A percentile compares a stretch with the other conserved stretches of the same genome.
Evolutionary conservation across 257 asterid genomes (phyloP).

Genomic region (Rubia yunnanensis): DNA sequence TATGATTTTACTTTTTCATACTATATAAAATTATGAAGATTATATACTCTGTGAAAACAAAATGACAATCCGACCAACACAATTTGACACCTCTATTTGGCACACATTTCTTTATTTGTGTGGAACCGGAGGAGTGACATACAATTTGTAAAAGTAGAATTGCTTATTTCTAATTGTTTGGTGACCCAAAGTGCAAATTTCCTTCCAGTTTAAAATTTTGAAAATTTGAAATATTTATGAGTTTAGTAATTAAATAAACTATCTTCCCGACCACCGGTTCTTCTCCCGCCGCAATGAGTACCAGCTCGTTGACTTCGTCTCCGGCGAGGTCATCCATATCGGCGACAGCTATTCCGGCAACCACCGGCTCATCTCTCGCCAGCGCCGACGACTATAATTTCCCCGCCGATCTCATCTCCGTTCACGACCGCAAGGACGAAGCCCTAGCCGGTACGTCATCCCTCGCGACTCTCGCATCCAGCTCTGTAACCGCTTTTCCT

Average conservation of each 20-base stretch:
- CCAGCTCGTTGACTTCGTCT: conserved; percentile 31
- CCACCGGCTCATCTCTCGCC: conserved; percentile 19
- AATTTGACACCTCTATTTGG: too few species aligned
- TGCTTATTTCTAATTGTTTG: not conserved
- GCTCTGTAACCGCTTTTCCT: not conserved
- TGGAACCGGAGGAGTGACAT: not conserved
- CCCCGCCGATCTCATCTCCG: conserved; percentile 39
- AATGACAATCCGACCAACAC: too few species aligned
- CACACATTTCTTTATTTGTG: too few species aligned
- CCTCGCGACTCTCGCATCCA: not conserved
- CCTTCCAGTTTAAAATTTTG: not conserved
- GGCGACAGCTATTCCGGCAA: conserved; percentile 19
- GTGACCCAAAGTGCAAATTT: not conserved
- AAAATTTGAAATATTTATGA: too few species aligned
- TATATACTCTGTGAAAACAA: too few species aligned
- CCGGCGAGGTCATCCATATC: conserved; percentile 39
- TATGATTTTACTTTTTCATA: too few species aligned
- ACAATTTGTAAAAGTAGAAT: not conserved
- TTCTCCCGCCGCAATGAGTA: conserved; percentile 24
- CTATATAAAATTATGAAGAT: too few species aligned
- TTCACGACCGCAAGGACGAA: conserved; percentile 68
- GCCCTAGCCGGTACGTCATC: conserved; percentile 40
- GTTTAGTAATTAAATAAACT: too few species aligned
- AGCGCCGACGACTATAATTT: conserved; percentile 41
- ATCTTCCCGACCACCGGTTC: not conserved